These are phyloP conservation scores for Ustilago lituana DNA, from an alignment of 1,284 basidiomycete genomes.

Conservation along the genomic window DNA sequence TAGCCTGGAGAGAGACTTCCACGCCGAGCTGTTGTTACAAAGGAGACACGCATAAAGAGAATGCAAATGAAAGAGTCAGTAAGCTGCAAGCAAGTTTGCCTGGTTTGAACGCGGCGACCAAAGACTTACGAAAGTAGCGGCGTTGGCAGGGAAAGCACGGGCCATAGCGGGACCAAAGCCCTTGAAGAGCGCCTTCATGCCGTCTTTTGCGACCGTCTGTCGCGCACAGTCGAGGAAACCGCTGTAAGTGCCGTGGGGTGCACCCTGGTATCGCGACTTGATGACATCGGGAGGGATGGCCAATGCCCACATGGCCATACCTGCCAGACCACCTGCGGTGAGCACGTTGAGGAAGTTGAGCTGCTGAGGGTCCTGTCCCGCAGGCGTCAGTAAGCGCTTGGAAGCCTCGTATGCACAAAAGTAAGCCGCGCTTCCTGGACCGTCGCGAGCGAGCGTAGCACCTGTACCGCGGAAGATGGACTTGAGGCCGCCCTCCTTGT, in stretches of 20 bases:
- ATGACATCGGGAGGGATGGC: conserved; percentile 69
- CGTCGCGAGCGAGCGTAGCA: conserved; percentile 92
- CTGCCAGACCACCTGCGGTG: conserved; percentile 90
- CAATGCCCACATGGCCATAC: conserved; percentile 81
- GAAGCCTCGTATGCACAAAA: conserved; percentile 96
- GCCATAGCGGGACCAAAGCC: conserved; percentile 93
- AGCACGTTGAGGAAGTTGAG: conserved; percentile 89
- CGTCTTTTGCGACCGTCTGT: conserved; percentile 92
- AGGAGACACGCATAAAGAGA: background rate
- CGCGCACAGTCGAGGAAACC: conserved; percentile 91
- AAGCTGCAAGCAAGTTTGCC: conserved; percentile 71
- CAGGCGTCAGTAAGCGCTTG: conserved; percentile 83
- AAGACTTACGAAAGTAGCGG: conserved; percentile 92
- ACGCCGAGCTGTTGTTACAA: conserved; percentile 78
- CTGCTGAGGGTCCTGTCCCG: conserved; percentile 77
- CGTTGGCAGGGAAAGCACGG: conserved; percentile 80
- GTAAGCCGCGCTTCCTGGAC: conserved; percentile 95
- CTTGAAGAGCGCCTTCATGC: conserved; percentile 89
- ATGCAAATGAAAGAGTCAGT: conserved; percentile 10
- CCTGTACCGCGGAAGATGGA: conserved; percentile 92
- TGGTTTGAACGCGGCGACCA: conserved; percentile 78
- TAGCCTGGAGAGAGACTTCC: conserved; percentile 78
- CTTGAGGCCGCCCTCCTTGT: conserved; percentile 90
- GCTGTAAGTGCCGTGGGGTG: conserved; percentile 92
- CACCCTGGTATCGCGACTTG: conserved; percentile 97